Evolutionary conservation across 2,329 filamentous ascomycete genomes (phyloP).

Genomic region (Fusarium sp.): DNA sequence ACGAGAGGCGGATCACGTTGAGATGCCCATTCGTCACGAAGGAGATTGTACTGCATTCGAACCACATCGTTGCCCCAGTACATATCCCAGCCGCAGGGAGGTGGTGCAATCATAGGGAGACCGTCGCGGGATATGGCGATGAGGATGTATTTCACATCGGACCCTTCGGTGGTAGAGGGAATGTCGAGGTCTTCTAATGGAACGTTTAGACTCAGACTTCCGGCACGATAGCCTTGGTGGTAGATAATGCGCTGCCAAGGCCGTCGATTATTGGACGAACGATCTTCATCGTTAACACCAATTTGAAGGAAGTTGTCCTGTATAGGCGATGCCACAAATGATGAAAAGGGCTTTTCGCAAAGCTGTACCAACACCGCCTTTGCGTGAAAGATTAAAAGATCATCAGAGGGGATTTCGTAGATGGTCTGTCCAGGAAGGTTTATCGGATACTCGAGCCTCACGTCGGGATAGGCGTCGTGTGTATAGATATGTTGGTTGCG

Average conservation of each 20-base stretch:
- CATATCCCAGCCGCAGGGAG: not conserved
- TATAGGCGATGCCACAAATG: not conserved
- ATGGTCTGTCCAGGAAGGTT: not conserved
- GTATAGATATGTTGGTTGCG: conserved; percentile 10
- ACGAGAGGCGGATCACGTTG: accelerated
- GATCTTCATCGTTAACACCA: conserved; percentile 14
- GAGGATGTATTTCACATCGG: not conserved
- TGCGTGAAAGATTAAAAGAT: not conserved
- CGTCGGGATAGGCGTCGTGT: conserved; percentile 3
- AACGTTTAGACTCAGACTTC: conserved; percentile 4
- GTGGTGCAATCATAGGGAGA: conserved; percentile 2
- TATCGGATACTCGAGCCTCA: conserved; percentile 9
- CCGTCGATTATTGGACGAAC: conserved; percentile 1
- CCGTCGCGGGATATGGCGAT: conserved; percentile 16
- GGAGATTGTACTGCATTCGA: not conserved
- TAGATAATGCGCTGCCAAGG: conserved; percentile 23
- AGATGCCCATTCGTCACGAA: conserved; percentile 2
- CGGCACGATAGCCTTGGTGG: conserved; percentile 20
- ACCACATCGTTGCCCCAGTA: conserved; percentile 15
- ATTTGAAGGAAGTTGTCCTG: conserved; percentile 9
- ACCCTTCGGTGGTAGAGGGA: accelerated
- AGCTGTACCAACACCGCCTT: not conserved
- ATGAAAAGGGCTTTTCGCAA: not conserved
- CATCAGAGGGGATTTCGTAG: not conserved
- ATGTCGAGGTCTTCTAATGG: not conserved